phyloP scores from a whole-genome alignment of 345 rosid species.

The Stellera chamaejasme region DNA sequence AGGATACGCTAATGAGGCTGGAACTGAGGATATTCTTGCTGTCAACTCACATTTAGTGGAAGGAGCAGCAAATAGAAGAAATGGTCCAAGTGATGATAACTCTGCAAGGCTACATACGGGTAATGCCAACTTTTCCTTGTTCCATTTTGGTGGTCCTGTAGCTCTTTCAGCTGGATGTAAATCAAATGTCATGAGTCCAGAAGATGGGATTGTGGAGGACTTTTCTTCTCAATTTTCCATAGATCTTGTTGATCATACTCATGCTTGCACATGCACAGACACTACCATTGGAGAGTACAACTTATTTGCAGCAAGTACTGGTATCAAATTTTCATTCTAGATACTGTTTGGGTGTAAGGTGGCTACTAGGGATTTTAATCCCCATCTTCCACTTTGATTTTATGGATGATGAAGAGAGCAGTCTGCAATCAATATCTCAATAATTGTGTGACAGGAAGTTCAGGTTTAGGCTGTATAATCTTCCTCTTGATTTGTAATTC shows the following conservation, averaged over 20 bases:
- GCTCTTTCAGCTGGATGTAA: conserved; percentile 47
- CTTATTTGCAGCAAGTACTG: conserved; percentile 72
- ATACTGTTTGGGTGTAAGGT: conserved; percentile 24
- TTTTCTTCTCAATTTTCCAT: conserved; percentile 37
- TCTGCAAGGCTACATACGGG: conserved; percentile 21
- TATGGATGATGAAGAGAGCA: conserved; percentile 32
- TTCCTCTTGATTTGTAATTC: conserved; percentile 24
- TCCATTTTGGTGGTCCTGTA: conserved; percentile 85
- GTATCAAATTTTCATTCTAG: conserved; percentile 59
- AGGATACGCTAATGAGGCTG: conserved; percentile 19
- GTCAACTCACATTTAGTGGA: conserved; percentile 20
- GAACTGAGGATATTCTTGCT: conserved; percentile 27
- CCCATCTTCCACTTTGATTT: conserved; percentile 25
- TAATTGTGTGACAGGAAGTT: conserved; percentile 28
- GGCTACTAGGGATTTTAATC: conserved; percentile 24
- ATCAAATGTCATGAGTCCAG: conserved; percentile 25
- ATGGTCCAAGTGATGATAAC: conserved; percentile 24
- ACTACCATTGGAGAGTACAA: conserved; percentile 63
- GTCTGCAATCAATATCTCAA: conserved; percentile 25
- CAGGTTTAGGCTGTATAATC: conserved; percentile 23
- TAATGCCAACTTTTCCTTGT: conserved; percentile 59
- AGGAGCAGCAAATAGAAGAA: conserved; percentile 19
- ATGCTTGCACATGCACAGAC: conserved; percentile 41
- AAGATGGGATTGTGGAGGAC: conserved; percentile 35
- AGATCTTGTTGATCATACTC: conserved; percentile 38